Base-by-base conservation (phyloP, 1,139 yeast species). In the Yamadazyma trypodendri region DNA sequence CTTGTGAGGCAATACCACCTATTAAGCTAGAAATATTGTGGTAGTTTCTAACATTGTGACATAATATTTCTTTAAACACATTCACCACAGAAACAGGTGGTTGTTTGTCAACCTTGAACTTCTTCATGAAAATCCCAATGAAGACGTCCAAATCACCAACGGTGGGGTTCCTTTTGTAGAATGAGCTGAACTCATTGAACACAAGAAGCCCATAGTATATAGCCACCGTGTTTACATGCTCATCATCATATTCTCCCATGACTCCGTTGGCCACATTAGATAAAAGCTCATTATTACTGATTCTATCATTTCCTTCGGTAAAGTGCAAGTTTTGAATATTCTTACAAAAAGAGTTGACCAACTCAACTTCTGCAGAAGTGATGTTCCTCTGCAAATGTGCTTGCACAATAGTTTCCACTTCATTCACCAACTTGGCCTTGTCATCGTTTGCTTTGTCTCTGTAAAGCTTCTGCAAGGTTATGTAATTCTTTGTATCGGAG, bases 1-100 rank as follows among this genome's bases (percentile, higher is more conserved):
- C 96, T 54, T 88, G 95, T 13, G 88, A 79, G 0, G 79, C 86
- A 9, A 86, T 62, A 0, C 95, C 96, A 4, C 95, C 96, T 49
- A 85, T 63, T n/a, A 84, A 58, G 45, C 66, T 60, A 31, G 55
- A 48, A 7, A 56, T 44, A 39, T 67, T 68, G 39, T 65, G 71
- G 45, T 68, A 68, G 31, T 54, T 52, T 14, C 52, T 52, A 6
- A 63, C 48, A 36, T 52, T 55, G 43, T 68, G 74, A 36, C 44
- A 36, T 24, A 66, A 44, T 5, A 65, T 44, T 44, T 68, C 72
- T 32, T 53, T 48, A 37, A 63, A 52, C 3, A 56, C 51, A 11
- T 41, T 37, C 5, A 38, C 28, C 23, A 56, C 46, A 0, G 55
- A 45, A 5, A 37, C 32, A 0, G 58, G 55, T 25, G 42, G 7